Base-by-base conservation (phyloP, 495 filamentous ascomycete species). In the Neurospora sp. region DNA sequence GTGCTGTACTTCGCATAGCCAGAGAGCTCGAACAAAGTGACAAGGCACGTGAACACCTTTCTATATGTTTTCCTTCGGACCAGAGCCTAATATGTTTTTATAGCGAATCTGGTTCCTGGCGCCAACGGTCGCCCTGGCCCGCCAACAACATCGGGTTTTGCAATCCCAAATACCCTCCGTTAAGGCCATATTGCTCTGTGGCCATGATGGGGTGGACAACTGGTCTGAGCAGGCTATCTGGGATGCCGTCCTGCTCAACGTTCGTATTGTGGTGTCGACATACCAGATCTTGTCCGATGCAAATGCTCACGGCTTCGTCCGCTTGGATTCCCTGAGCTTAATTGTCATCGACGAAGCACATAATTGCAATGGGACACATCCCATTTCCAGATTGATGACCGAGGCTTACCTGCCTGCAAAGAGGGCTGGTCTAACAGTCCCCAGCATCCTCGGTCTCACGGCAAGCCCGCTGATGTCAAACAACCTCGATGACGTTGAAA, bases 281-380 rank as follows among this genome's bases (percentile, higher is more conserved):
- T 88, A 91, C 76, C 88, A 90, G 70, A 79, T 98, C 20, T 87
- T 98, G 38, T 81, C 89, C 7, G 94, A 97, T 83, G 93, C 94
- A 3, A 83, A 96, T 70, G 84, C 81, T 10, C 94, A 97, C 83
- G 93, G 87, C 1, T 97, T 97, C 79, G 90, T 98, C 9, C 84
- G 77, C 20, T 88, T 98, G 75, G 79, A 85, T 2, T 83, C 85
- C 0, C 78, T 98, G 39, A 83, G 89, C 23, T 82, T 99, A 2
- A 81, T 99, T 27, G 85, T 98, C 1, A 95, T 97, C 74, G 95
- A 99, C 78, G 95, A 99, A 89, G 93, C 91, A 12, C 93, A 96
- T 79, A 87, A 93, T 79, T 93, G 91, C 77, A 83, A 85, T 11
- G 79, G 79, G 20, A 87, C 86, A 44, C 88, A 93, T 78, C 85